A percentile compares a stretch with the other conserved stretches of the same genome.
Evolutionary conservation across 805 yeast species (phyloP).

Genomic region (Alloascoidea africana): DNA sequence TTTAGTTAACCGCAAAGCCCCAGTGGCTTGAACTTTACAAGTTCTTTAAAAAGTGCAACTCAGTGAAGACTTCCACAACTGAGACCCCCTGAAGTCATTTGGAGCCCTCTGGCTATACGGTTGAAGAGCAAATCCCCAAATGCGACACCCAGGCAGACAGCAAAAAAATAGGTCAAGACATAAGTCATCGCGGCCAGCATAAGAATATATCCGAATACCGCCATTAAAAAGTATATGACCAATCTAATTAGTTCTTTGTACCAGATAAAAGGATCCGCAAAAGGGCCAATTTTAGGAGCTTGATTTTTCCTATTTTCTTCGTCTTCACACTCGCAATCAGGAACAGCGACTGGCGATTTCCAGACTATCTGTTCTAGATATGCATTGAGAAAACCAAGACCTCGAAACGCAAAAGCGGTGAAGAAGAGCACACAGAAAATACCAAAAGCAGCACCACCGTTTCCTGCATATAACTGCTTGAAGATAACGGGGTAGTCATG

Average conservation of each 20-base stretch:
- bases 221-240: constrained; percentile 39
- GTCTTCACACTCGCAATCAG: not conserved
- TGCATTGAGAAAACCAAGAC: constrained; percentile 17
- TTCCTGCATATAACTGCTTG: constrained; percentile 32
- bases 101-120: constrained; percentile 29
- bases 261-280: not conserved
- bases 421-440: constrained; percentile 49
- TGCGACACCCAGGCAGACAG: constrained; percentile 53
- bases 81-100: constrained; percentile 16
- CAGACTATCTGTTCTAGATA: not conserved
- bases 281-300: not conserved
- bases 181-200: constrained; percentile 74
- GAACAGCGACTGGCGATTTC: too few species aligned
- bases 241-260: constrained; percentile 42
- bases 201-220: constrained; percentile 52
- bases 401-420: constrained; percentile 42
- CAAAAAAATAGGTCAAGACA: constrained; percentile 54
- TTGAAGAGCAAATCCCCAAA: constrained; percentile 59
- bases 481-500: constrained; percentile 49
- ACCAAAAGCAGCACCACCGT: constrained; percentile 55
- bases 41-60: too few species aligned
- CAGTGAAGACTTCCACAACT: not conserved
- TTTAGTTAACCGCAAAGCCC: too few species aligned
- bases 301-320: not conserved
- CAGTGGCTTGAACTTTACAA: too few species aligned